Evolutionary conservation across 2,329 filamentous ascomycete genomes (phyloP), one percentile per base, ranked within the genome.

Genomic region (Talaromyces sp.): DNA sequence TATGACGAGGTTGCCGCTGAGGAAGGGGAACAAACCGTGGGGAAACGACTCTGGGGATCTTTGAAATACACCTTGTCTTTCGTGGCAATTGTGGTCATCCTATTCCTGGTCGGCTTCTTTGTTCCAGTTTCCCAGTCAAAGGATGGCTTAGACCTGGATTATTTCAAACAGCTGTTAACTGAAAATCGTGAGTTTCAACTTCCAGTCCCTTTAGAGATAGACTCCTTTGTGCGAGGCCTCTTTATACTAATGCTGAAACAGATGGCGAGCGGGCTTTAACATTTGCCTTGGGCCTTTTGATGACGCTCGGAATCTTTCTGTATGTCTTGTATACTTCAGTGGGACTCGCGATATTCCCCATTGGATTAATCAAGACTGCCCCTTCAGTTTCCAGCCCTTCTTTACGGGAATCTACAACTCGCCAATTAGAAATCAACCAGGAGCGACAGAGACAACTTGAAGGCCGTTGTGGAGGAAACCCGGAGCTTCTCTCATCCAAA

Each of bases 61-160:
- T 78, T 90, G 69, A 96, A 95, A 75, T 97, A 97, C 76, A 97
- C 94, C 0, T 76, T 92, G 45, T 87, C 86, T 55, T 97, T 97
- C 71, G 75, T 97, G 42, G 75, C 87, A 32, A 81, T 97, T 20
- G 63, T 74, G 6, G 84, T 94, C 4, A 80, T 93, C 41, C 77
- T 99, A 13, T 96, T 99, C 79, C 75, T 97, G 17, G 82, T 97
- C 24, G 94, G 94, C 39, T 96, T 97, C 79, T 97, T 99, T 71
- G 86, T 95, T 0, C 94, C 94, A 0, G 86, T 90, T 4, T 87
- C 89, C 4, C 88, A 85, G 55, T 80, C 86, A 57, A 81, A 81
- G 54, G 80, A 80, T 35, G 84, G 86, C 45, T 82, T 82, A 35
- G 90, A 96, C 64, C 79, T 97, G 52, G 93, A 96, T 73, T 97